Percentiles rank a stretch among this genome's conserved stretches.
These are phyloP conservation scores for Bipolaris victoriae DNA, from an alignment of 2,329 filamentous ascomycete genomes.

Conservation along the genomic window DNA sequence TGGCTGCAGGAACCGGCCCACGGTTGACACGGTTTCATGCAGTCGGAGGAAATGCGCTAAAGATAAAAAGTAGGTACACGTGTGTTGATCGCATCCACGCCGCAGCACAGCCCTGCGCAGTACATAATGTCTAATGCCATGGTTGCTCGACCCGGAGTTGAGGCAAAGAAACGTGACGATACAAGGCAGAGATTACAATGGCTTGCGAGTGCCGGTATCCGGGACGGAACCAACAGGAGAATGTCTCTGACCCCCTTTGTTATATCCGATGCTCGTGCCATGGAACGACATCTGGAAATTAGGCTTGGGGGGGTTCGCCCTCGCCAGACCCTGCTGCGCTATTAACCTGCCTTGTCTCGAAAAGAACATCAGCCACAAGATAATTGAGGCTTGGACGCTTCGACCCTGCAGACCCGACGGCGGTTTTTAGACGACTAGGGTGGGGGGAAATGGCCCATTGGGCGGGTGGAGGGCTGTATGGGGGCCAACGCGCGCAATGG, in stretches of 20 bases:
- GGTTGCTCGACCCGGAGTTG: not conserved
- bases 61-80: slow-evolving; percentile 4
- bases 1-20: slow-evolving; percentile 7
- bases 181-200: not conserved
- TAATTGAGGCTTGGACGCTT: slow-evolving; percentile 22
- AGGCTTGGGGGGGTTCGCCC: slow-evolving; percentile 11
- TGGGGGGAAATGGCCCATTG: slow-evolving; percentile 14
- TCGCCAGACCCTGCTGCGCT: slow-evolving; percentile 34
- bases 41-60: slow-evolving; percentile 10
- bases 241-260: slow-evolving; percentile 16
- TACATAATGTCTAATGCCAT: slow-evolving; percentile 1
- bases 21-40: not conserved
- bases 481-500: slow-evolving; percentile 3
- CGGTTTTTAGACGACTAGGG: slow-evolving; percentile 4
- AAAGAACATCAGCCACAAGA: not conserved
- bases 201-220: not conserved
- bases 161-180: not conserved
- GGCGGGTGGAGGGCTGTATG: slow-evolving; percentile 8
- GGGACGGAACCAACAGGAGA: not conserved
- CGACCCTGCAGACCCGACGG: not conserved
- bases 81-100: slow-evolving; percentile 17
- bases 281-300: slow-evolving; percentile 17
- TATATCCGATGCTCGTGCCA: not conserved
- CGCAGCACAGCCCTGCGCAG: slow-evolving; percentile 23
- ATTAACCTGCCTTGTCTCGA: slow-evolving; percentile 10